Conservation (phyloP, 148 eudicot genomes). For the Chenopodium quinoa region DNA sequence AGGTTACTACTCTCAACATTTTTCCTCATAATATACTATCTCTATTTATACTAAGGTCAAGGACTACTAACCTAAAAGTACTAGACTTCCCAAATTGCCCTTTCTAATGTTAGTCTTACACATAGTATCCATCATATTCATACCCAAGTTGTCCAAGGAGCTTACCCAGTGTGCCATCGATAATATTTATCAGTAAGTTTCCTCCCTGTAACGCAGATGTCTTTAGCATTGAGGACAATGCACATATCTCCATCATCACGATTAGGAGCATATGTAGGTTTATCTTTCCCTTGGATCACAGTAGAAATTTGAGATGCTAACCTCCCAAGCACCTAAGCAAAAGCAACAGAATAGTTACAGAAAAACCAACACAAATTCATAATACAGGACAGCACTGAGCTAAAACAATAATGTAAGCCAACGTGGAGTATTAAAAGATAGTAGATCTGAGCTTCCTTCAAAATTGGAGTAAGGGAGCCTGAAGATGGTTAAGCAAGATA, state of each 20-base stretch:
- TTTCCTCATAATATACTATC: too few relatives aligned
- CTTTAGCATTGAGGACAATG: conserved; percentile 86
- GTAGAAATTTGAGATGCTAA: conserved; percentile 84
- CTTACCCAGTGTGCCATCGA: conserved; percentile 95
- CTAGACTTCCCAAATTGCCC: too few relatives aligned
- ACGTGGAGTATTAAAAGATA: conserved; percentile 3
- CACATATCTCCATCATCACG: conserved; percentile 99
- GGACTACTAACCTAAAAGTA: too few relatives aligned
- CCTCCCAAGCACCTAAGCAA: conserved; percentile 77
- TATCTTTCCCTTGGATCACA: conserved; percentile 95
- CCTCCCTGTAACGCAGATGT: conserved; percentile 80
- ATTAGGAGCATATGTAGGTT: conserved; percentile 84
- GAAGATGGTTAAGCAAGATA: neutral
- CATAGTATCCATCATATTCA: neutral
- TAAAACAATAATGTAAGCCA: neutral
- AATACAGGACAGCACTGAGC: neutral
- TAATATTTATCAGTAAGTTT: conserved; percentile 85
- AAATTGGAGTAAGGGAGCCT: neutral
- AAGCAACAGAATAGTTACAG: conserved; percentile 3
- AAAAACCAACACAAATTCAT: neutral
- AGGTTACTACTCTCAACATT: too few relatives aligned
- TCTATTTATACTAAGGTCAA: too few relatives aligned
- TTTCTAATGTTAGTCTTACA: too few relatives aligned
- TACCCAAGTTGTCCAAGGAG: conserved; percentile 7
- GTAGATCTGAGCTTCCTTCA: neutral